phyloP scores from a whole-genome alignment of 768 basidiomycete genomes.

The Agrocybe praecox region DNA sequence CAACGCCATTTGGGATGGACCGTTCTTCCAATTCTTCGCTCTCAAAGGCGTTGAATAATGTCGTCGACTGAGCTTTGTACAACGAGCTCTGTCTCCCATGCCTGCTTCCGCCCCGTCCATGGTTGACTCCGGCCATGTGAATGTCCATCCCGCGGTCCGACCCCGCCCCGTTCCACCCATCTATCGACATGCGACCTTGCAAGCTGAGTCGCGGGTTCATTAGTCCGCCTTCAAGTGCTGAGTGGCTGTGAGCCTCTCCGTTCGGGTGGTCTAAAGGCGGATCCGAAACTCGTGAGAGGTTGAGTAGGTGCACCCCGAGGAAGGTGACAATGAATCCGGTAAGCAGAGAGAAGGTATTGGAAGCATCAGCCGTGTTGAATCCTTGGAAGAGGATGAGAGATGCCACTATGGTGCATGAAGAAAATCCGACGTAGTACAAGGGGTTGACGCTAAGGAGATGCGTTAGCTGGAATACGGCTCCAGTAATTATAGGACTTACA shows the following conservation, averaged over 20 bases:
- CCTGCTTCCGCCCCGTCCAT: slow-evolving; percentile 23
- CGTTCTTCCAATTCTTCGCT: slow-evolving; percentile 40
- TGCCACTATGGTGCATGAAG: slow-evolving; percentile 89
- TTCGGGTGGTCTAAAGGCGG: slow-evolving; percentile 38
- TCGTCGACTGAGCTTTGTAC: slow-evolving; percentile 64
- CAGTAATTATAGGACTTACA: slow-evolving; percentile 49
- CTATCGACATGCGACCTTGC: slow-evolving; percentile 79
- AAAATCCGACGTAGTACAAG: slow-evolving; percentile 97
- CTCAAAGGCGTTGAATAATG: slow-evolving; percentile 80
- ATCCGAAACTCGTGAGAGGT: slow-evolving; percentile 68
- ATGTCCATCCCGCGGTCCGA: slow-evolving; percentile 24
- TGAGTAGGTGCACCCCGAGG: slow-evolving; percentile 94
- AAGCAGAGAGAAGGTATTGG: slow-evolving; percentile 85
- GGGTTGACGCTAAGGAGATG: slow-evolving; percentile 78
- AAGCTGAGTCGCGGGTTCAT: slow-evolving; percentile 82
- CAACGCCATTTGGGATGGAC: not conserved
- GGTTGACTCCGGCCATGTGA: slow-evolving; percentile 20
- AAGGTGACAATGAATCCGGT: slow-evolving; percentile 93
- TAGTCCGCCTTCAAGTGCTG: slow-evolving; percentile 64
- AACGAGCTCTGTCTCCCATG: slow-evolving; percentile 71
- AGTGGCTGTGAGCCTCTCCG: slow-evolving; percentile 36
- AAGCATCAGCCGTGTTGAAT: slow-evolving; percentile 84
- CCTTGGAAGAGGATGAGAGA: slow-evolving; percentile 98
- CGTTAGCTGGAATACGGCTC: not conserved
- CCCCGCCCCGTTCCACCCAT: slow-evolving; percentile 62